Percentiles rank a stretch among this genome's conserved stretches.
phyloP scores from a whole-genome alignment of 2,329 filamentous ascomycete genomes.

The Aspergillus unguis region DNA sequence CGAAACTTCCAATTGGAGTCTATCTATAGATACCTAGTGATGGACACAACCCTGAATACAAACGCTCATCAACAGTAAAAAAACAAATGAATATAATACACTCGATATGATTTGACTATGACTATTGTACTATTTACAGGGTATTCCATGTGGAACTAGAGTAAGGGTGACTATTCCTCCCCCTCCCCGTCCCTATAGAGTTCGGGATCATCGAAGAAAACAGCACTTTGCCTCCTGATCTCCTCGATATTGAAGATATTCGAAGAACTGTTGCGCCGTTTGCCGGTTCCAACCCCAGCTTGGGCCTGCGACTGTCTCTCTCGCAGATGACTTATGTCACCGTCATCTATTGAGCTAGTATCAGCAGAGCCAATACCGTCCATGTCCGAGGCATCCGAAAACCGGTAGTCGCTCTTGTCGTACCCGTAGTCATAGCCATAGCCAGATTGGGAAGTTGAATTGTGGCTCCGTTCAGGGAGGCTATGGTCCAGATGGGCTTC shows the following conservation, averaged over 20 bases:
- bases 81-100: background rate
- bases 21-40: too few species aligned
- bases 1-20: background rate
- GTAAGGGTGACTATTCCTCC: background rate
- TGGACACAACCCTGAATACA: background rate
- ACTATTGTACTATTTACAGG: background rate
- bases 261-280: conserved; percentile 27
- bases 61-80: background rate
- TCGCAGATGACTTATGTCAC: conserved; percentile 14
- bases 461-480: conserved; percentile 23
- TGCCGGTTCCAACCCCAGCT: conserved; percentile 13
- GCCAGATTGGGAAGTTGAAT: background rate
- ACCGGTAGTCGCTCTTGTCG: background rate
- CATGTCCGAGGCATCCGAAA: conserved; percentile 1
- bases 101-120: too few species aligned
- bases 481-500: conserved; percentile 27
- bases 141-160: too few species aligned
- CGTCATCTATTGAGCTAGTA: conserved; percentile 21
- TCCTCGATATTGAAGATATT: conserved; percentile 45
- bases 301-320: conserved; percentile 1
- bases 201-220: conserved; percentile 46
- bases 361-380: conserved; percentile 20
- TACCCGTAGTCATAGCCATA: conserved; percentile 20
- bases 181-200: conserved; percentile 26
- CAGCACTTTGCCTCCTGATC: conserved; percentile 45